These are phyloP conservation scores for Trametes cingulata DNA, from an alignment of 768 basidiomycete genomes.

Conservation along the genomic window DNA sequence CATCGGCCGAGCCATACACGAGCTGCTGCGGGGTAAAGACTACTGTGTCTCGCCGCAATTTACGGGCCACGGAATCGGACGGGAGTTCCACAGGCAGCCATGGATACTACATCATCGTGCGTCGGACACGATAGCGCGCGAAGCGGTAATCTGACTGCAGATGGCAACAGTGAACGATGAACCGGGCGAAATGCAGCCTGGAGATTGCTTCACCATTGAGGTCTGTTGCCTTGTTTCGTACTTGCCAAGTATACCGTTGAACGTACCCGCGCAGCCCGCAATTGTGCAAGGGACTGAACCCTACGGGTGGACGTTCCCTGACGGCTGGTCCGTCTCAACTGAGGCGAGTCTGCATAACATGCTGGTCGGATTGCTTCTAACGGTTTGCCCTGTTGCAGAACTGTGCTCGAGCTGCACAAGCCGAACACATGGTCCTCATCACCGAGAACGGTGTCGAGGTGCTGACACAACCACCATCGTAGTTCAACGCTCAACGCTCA, in stretches of 20 bases:
- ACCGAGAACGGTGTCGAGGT: constrained; percentile 79
- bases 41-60: constrained; percentile 74
- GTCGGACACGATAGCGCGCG: constrained; percentile 24
- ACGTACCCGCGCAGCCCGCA: constrained; percentile 50
- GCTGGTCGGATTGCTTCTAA: no score
- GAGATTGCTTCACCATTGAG: constrained; percentile 94
- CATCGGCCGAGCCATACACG: constrained; percentile 74
- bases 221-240: constrained; percentile 35
- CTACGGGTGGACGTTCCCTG: constrained; percentile 76
- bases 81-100: constrained; percentile 75
- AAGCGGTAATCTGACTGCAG: not conserved
- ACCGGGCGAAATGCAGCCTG: constrained; percentile 77
- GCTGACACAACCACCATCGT: constrained; percentile 46
- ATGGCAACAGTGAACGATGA: constrained; percentile 69
- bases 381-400: no score
- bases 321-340: constrained; percentile 93
- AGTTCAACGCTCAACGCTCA: not conserved
- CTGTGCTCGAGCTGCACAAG: constrained; percentile 80
- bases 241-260: not conserved
- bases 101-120: constrained; percentile 80
- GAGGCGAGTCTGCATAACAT: constrained; percentile 48
- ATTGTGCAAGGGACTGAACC: constrained; percentile 76
- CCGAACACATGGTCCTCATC: constrained; percentile 87
- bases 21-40: constrained; percentile 40
- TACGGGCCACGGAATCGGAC: constrained; percentile 87